Base-by-base conservation (phyloP, 495 filamentous ascomycete genomes). In the Penicillium maclennaniae region DNA sequence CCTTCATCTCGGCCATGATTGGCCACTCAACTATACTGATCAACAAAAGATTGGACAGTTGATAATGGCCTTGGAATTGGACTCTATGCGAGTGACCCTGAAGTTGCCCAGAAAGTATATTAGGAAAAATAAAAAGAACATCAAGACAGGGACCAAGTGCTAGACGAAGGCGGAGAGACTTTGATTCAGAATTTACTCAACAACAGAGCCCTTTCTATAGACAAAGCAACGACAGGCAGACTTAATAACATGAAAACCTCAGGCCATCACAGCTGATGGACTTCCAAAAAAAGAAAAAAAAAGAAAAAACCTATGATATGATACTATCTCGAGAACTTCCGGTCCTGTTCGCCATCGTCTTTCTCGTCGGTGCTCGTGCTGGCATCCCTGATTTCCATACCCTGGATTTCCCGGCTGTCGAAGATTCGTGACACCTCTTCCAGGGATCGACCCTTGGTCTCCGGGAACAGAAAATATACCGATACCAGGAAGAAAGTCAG, bases 381-480 rank as follows among this genome's bases (percentile, higher is more conserved):
- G 15, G 40, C n/a, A 21, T 51, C 48, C 31, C 34, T 28, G 19
- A 27, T 21, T 40, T 34, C 31, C 26, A 19, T 21, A 45, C 7
- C 6, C 38, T 19, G 38, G n/a, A 19, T 40, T 1, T 51, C 39
- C 28, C 51, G 40, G 45, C 37, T 51, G 41, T 84, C 81, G 61
- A 86, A 83, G 61, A 85, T 75, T 70, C 75, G 74, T 51, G 76
- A 77, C 6, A 86, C 77, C 67, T 85, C 82, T 67, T 87, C 84
- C 42, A 86, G 78, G 19, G 82, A 83, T 17, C 80, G 79, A 39
- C 82, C 80, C 63, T 77, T 79, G 21, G 83, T 87, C 76, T 87
- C 84, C 40, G 85, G 77, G 57, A 84, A 87, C 69, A 82, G 79
- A 72, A 84, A 80, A 69, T 82, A 87, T 21, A 86, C 79, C 31